Base-by-base conservation (phyloP, 768 basidiomycete genomes). In the Kwoniella sp. region DNA sequence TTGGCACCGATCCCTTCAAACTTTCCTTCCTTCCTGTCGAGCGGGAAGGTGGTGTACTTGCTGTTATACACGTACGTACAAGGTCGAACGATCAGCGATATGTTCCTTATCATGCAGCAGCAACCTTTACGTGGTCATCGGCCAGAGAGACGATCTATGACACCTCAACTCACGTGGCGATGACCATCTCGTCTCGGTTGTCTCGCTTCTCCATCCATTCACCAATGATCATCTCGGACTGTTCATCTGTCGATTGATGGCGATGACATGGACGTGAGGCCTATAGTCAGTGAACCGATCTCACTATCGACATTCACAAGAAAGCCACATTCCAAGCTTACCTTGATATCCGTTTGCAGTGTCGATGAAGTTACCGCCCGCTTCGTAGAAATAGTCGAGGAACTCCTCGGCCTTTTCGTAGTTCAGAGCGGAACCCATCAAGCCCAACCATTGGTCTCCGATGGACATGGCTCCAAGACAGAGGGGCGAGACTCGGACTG, bases 141-240 rank as follows among this genome's bases (percentile, higher is more conserved):
- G 53, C 25, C 26, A 55, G 34, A 37, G 26, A n/a, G 30, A 56
- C 17, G 25, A 12, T 20, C n/a, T 12, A 22, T n/a, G n/a, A 28
- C 13, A 31, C 17, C n/a, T n/a, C 17, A 7, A 57, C 55, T 55
- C 53, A 59, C 63, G 61, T 60, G 22, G 54, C 62, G 26, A 66
- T 52, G 37, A 84, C 82, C 1, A 85, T 77, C 51, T 85, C 82
- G 66, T 85, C 83, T 22, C 84, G 78, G 59, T 83, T 84, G 0
- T 79, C 79, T 26, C 83, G 77, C 58, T 72, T 63, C 45, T 82
- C 80, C 55, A 82, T 82, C 85, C 85, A 86, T 67, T 86, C 84
- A 5, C 86, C 86, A 29, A 86, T 81, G 71, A 84, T 83, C 57
- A 77, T 70, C 72, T 90, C 88, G 3, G 86, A 87, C 17, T 83